phyloP scores from a whole-genome alignment of 192 early-diverging fungal genomes.

The Backusella circina region DNA sequence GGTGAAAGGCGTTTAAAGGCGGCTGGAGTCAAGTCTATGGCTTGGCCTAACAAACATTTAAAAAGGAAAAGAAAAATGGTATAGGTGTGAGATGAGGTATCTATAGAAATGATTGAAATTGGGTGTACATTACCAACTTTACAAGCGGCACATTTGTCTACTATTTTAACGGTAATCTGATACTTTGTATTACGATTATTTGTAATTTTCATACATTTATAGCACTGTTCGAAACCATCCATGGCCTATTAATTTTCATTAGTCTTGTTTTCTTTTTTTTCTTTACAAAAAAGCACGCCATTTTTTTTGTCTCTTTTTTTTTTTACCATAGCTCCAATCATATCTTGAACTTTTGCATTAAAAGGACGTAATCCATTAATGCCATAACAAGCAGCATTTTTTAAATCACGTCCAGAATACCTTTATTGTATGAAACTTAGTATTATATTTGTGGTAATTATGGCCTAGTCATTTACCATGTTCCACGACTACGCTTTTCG shows the following conservation, averaged over 20 bases:
- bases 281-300: background rate
- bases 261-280: background rate
- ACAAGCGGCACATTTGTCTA: constrained; percentile 33
- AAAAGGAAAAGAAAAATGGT: background rate
- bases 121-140: constrained; percentile 3
- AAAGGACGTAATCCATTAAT: constrained; percentile 31
- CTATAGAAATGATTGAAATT: background rate
- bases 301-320: background rate
- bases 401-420: constrained; percentile 35
- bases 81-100: background rate
- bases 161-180: constrained; percentile 21
- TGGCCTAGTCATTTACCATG: constrained; percentile 17
- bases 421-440: background rate
- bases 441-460: background rate
- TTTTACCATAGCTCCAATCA: constrained; percentile 39
- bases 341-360: constrained; percentile 25
- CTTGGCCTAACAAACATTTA: background rate
- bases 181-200: constrained; percentile 22
- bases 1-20: constrained; percentile 24
- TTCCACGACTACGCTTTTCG: constrained; percentile 26
- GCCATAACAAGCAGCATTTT: constrained; percentile 42
- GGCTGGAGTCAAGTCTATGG: constrained; percentile 32
- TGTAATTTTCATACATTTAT: constrained; percentile 36
- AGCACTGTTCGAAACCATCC: constrained; percentile 25
- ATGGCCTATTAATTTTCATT: constrained; percentile 9